These are phyloP conservation scores for Mortierella sp. DNA, from an alignment of 371 early-diverging fungal species.

Conservation along the genomic window DNA sequence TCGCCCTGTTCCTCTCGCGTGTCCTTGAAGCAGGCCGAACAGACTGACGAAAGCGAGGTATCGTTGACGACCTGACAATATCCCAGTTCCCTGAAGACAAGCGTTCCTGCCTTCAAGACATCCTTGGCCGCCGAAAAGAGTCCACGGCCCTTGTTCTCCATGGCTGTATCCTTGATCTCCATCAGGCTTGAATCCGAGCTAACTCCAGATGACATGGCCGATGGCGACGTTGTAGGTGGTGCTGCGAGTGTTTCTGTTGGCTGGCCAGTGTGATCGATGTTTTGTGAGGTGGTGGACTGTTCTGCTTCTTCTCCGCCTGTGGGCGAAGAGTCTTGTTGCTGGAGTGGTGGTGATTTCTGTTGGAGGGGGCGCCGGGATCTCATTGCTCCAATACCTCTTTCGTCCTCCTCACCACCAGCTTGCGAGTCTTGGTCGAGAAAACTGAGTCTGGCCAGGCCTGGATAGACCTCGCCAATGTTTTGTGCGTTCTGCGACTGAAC, in stretches of 20 bases:
- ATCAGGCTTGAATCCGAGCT: conserved; percentile 26
- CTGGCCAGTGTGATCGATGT: neutral
- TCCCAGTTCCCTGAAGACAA: conserved; percentile 48
- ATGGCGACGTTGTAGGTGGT: conserved; percentile 34
- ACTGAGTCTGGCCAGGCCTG: conserved; percentile 41
- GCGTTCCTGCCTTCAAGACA: conserved; percentile 28
- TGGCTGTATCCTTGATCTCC: conserved; percentile 36
- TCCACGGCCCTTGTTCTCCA: conserved; percentile 32
- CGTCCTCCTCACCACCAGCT: neutral
- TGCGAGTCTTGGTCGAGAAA: conserved; percentile 50
- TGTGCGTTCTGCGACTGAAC: conserved; percentile 53
- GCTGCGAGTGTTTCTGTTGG: neutral
- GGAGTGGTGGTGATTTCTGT: conserved; percentile 12
- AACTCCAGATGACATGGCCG: conserved; percentile 23
- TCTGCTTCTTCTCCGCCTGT: neutral
- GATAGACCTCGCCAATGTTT: conserved; percentile 45
- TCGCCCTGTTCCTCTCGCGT: conserved; percentile 49
- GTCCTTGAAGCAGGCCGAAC: conserved; percentile 51
- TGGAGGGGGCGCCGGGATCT: conserved; percentile 32
- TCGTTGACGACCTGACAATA: conserved; percentile 50
- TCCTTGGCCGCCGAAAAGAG: conserved; percentile 30
- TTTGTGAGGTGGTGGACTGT: neutral
- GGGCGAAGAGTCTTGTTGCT: neutral
- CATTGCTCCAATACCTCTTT: neutral
- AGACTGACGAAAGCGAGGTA: conserved; percentile 39